Base-by-base conservation (phyloP, 371 early-diverging fungal species). In the Conidiobolus incongruus region DNA sequence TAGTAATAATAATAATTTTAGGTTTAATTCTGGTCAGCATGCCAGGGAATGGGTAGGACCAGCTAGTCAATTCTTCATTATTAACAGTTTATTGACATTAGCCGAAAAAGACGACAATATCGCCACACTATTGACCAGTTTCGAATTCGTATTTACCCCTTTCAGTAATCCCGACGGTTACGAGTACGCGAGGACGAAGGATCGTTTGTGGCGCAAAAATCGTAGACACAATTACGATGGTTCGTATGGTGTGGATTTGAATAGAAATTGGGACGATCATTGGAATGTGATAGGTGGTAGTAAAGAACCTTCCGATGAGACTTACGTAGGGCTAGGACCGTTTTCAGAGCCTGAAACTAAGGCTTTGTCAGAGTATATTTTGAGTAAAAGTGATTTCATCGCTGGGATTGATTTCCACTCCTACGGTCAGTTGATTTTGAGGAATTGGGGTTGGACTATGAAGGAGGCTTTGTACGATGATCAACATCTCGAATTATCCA, bases 181-280 rank as follows among this genome's bases (percentile, higher is more conserved):
- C 47, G 58, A 55, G 20, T 66, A 63, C 52, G 57, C 70, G 10
- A 59, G 64, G 60, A 47, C 39, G 13, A 48, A 43, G 1, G 52
- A 60, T 41, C 56, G 75, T 19, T 45, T 71, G 29, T 75, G 75
- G 75, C 56, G 75, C 40, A 75, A 75, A 54, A 71, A 69, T 58
- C 55, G 69, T 23, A 42, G 47, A 2, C 33, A 47, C 28, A 56
- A 47, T 21, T 37, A 40, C 4, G 31, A 52, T 15, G 59, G 58
- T 4, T 29, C 47, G 31, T 56, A 35, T 38, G 61, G 63, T 15
- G 59, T 61, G 8, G 63, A 63, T 43, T 47, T 56, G 22, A 62
- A 62, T 40, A 46, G 62, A 38, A 64, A 73, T 59, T 70, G 58
- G 55, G 60, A 58, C 31, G 61, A 56, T 20, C 63, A 66, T 46